Base-by-base conservation (phyloP, 345 rosid genomes). In the Acer saccharum region DNA sequence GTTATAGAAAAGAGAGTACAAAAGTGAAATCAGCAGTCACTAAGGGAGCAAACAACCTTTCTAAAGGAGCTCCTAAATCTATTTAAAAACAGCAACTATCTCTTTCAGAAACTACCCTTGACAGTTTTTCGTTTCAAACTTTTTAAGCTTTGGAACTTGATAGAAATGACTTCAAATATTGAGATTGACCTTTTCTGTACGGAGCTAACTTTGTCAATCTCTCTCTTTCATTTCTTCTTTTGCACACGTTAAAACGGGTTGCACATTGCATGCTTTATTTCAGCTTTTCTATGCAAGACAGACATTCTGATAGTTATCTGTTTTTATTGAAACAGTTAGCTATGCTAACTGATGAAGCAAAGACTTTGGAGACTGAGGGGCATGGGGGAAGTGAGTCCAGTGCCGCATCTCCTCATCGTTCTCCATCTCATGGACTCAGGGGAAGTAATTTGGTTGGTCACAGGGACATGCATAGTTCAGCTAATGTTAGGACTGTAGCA, bases 271-370 rank as follows among this genome's bases (percentile, higher is more conserved):
- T 12, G 64, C 20, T n/a, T 69, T 69, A 20, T 57, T 14, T 18
- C 21, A 17, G 12, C 18, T 23, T 62, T 25, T 16, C 1, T 44
- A 3, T 65, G 32, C 13, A 29, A 29, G 39, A 55, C 7, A 29
- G 23, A 57, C 62, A 60, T 58, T 58, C 23, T 58, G 62, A 12
- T 29, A 74, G 63, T 76, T 23, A 44, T 63, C 23, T 44, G n/a
- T 14, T 27, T 68, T 54, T 71, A 18, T 57, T 81, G 70, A 65
- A 81, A 84, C 89, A 93, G 97, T 81, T 92, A 52, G 84, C 86
- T 60, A 80, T 83, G 92, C 80, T 92, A 80, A 81, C 21, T 2
- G 86, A 88, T 3, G 97, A 96, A 87, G 91, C 92, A 2, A 89
- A 87, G 84, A 77, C 13, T 68, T 81, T 91, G 83, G 98, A 92